A percentile compares a stretch with the other conserved stretches of the same genome.
Conservation (phyloP, 306 rosid genomes). For the Vicia faba region DNA sequence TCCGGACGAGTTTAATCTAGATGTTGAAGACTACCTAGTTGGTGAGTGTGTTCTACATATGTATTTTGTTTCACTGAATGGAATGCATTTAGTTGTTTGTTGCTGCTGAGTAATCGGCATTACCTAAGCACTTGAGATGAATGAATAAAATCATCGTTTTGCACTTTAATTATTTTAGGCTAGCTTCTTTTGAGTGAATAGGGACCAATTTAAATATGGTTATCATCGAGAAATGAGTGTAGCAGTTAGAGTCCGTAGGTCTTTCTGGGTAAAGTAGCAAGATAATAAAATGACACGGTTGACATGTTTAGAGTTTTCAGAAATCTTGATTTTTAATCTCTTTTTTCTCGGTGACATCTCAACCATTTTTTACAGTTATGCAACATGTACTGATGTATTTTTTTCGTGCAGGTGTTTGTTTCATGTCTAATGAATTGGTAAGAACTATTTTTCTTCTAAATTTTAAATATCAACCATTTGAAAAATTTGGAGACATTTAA, state of each 20-base stretch:
- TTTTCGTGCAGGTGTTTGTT: slow-evolving; percentile 77
- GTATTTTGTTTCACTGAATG: background rate
- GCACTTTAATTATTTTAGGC: background rate
- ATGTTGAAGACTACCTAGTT: slow-evolving; percentile 84
- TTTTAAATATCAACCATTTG: slow-evolving; percentile 9
- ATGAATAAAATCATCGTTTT: slow-evolving; percentile 18
- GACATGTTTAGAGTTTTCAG: slow-evolving; percentile 5
- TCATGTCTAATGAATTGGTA: slow-evolving; percentile 96
- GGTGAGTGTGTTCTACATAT: slow-evolving; percentile 60
- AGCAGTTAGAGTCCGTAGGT: slow-evolving; percentile 7
- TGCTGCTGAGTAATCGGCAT: slow-evolving; percentile 1
- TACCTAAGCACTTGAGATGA: slow-evolving; percentile 17
- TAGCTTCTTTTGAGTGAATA: slow-evolving; percentile 28
- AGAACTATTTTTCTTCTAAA: slow-evolving; percentile 37
- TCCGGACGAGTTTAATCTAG: slow-evolving; percentile 77
- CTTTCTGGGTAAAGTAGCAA: background rate
- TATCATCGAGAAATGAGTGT: slow-evolving; percentile 20
- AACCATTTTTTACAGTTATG: slow-evolving; percentile 17
- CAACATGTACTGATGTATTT: slow-evolving; percentile 33
- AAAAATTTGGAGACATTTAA: slow-evolving; percentile 8
- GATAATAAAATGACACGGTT: slow-evolving; percentile 14
- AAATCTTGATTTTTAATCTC: slow-evolving; percentile 3
- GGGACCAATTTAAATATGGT: slow-evolving; percentile 27
- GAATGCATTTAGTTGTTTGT: slow-evolving; percentile 25
- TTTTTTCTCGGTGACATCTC: background rate